phyloP scores from a whole-genome alignment of 1,284 basidiomycete genomes.

The Trichosporon sp. region DNA sequence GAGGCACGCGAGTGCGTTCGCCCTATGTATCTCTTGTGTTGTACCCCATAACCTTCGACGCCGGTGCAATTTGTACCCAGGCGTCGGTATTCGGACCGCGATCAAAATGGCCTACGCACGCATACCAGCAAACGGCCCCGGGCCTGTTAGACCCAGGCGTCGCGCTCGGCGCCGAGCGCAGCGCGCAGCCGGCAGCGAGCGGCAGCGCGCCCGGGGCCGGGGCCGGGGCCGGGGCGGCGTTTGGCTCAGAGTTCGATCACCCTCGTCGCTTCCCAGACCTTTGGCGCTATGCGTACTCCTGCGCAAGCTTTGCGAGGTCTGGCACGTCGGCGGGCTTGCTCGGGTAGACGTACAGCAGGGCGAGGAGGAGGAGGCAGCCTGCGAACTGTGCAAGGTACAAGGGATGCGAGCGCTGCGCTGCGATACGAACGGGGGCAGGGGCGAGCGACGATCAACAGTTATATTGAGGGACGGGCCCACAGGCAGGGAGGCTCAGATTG shows the following conservation, averaged over 20 bases:
- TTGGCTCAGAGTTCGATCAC: neutral
- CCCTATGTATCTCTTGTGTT: no score
- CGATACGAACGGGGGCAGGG: no score
- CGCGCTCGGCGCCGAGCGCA: neutral
- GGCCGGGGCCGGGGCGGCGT: neutral
- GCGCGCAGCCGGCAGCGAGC: no score
- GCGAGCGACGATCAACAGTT: no score
- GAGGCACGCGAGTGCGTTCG: neutral
- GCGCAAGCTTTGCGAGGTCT: neutral
- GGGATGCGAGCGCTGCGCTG: no score
- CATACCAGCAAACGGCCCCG: neutral
- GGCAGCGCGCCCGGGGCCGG: no score
- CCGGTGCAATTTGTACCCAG: no score
- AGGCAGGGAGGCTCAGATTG: neutral
- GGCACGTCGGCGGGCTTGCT: neutral
- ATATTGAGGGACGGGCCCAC: neutral
- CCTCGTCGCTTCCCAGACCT: neutral
- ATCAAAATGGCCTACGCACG: neutral
- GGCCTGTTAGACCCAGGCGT: neutral
- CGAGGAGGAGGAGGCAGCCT: no score
- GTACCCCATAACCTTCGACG: no score
- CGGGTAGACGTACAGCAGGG: neutral
- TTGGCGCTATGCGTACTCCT: neutral
- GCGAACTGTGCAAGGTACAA: no score
- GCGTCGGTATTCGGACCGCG: no score